Base-by-base conservation (phyloP, 2,329 filamentous ascomycete species). In the Xylariales sp. region DNA sequence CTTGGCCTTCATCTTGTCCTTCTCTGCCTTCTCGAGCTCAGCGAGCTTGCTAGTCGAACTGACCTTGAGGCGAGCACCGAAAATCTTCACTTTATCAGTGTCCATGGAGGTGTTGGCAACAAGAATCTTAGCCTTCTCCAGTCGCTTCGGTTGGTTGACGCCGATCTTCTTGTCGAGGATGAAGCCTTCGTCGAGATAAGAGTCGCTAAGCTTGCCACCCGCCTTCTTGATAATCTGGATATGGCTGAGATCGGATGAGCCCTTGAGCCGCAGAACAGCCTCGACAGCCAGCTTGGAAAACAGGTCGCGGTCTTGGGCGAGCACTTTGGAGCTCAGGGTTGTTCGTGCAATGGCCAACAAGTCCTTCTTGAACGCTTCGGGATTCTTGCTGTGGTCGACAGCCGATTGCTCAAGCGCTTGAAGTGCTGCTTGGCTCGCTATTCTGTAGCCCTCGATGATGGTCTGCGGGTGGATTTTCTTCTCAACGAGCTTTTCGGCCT, bases 161-260 rank as follows among this genome's bases (percentile, higher is more conserved):
- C 93, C 93, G 49, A 98, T 95, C 71, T 91, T 95, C 78, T 98
- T 98, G 72, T 98, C 93, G 38, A 98, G 73, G 57, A 98, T 97
- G 70, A 98, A 98, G 5, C 93, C 93, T 56, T 96, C 89, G 59
- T 98, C 93, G 29, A 98, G 76, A 66, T 98, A 98, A 11, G 91
- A 97, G 63, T 98, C 93, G 62, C 83, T 93, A 42, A 98, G 80
- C 75, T 97, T 98, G 54, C 93, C 93, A 53, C 93, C 93, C 3
- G 91, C 85, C 75, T 98, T 98, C 76, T 98, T 98, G 73, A 98
- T 98, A 57, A 98, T 90, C 66, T 98, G 93, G 50, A 98, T 98
- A 61, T 97, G 90, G 62, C 87, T 96, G 38, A 98, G 80, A 62
- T 98, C 93, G 41, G 87, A 88, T 3, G 89, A 94, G 40, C 86